Evolutionary conservation across 2,329 filamentous ascomycete species (phyloP).

Genomic region (Fusarium sp.): DNA sequence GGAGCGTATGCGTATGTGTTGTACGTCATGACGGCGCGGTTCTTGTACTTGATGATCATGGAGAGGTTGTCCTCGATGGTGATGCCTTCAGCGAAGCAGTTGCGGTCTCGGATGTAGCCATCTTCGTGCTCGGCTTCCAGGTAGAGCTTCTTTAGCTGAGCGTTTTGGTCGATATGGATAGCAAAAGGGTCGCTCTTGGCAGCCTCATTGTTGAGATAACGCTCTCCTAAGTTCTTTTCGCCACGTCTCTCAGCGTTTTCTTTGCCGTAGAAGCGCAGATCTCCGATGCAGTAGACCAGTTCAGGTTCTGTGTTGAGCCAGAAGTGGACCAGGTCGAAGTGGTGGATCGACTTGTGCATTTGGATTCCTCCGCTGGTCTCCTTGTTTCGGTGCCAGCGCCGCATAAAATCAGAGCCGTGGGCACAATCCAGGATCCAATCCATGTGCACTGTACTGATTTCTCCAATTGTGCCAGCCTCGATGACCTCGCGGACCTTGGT

Average conservation of each 20-base stretch:
- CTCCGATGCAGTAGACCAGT: conserved; percentile 72
- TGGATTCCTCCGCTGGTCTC: conserved; percentile 72
- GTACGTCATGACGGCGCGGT: conserved; percentile 72
- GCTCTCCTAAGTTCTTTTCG: conserved; percentile 64
- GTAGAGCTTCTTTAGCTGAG: conserved; percentile 71
- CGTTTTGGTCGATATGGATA: conserved; percentile 66
- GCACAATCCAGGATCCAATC: conserved; percentile 76
- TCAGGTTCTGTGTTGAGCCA: conserved; percentile 71
- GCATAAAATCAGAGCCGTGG: conserved; percentile 75
- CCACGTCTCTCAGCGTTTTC: conserved; percentile 73
- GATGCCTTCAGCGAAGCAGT: conserved; percentile 74
- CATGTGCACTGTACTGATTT: conserved; percentile 72
- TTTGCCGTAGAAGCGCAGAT: conserved; percentile 72
- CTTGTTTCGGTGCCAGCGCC: conserved; percentile 75
- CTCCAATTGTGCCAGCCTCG: conserved; percentile 68
- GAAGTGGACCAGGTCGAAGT: conserved; percentile 72
- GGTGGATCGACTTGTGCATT: conserved; percentile 74
- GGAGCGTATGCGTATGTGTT: conserved; percentile 73
- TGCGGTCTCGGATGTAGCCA: conserved; percentile 73
- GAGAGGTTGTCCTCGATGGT: conserved; percentile 76
- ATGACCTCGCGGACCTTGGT: conserved; percentile 71
- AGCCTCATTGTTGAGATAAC: conserved; percentile 65
- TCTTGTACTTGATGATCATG: conserved; percentile 71
- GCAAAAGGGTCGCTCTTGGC: conserved; percentile 72
- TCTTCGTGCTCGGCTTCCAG: conserved; percentile 76